Conservation (phyloP, 2,329 filamentous ascomycete species). For the Aspergillus fructus region DNA sequence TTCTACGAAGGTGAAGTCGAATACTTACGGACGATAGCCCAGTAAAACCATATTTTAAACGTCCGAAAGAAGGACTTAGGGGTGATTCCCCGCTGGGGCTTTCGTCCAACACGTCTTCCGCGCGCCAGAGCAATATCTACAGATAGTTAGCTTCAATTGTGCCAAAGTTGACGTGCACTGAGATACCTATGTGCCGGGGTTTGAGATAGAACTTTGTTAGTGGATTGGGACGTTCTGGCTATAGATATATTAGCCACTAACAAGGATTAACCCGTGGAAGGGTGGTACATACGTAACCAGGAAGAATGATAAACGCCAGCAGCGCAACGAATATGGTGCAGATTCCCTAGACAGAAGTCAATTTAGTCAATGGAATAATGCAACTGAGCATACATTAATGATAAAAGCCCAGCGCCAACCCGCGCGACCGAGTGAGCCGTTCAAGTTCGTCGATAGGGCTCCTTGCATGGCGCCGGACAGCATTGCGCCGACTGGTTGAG, state of each 20-base stretch:
- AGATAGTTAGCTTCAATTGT: background rate
- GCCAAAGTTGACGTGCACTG: no score
- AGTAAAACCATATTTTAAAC: background rate
- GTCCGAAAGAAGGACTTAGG: background rate
- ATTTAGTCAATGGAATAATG: no score
- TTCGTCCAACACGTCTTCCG: background rate
- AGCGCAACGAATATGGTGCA: conserved; percentile 4
- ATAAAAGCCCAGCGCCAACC: conserved; percentile 12
- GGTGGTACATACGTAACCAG: conserved; percentile 1
- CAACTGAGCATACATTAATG: background rate
- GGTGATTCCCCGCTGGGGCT: background rate
- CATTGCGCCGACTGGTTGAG: conserved; percentile 8
- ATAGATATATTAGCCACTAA: background rate
- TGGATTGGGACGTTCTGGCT: background rate
- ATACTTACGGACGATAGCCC: background rate
- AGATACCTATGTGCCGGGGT: background rate
- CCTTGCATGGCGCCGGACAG: conserved; percentile 10
- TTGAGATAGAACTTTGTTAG: background rate
- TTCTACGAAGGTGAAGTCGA: rapidly evolving
- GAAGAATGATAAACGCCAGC: background rate
- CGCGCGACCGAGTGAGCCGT: conserved; percentile 3
- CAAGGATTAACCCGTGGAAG: no score
- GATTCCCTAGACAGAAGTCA: background rate
- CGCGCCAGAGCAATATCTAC: background rate
- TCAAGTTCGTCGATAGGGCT: conserved; percentile 5